Evolutionary conservation across 192 early-diverging fungal species (phyloP).

Genomic region (Globomyces pollinis-pini): DNA sequence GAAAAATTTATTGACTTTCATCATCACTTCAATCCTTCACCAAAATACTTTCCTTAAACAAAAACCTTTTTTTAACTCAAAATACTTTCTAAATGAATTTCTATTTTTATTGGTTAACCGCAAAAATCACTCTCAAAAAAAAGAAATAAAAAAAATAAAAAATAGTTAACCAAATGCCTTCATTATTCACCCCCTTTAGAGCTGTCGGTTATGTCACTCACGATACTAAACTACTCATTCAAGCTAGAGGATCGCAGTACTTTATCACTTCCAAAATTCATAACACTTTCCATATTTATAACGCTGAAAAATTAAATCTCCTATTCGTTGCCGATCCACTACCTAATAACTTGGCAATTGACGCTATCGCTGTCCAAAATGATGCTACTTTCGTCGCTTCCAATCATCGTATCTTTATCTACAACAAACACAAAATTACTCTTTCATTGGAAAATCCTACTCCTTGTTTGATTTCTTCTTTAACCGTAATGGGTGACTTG

Average conservation of each 20-base stretch:
- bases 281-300: slow-evolving; percentile 81
- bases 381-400: neutral
- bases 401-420: neutral
- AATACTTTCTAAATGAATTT: no score
- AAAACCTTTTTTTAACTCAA: no score
- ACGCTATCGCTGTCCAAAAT: no score
- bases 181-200: slow-evolving; percentile 79
- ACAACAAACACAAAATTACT: slow-evolving; percentile 1
- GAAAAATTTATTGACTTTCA: no score
- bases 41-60: no score
- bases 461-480: neutral
- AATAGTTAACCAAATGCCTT: no score
- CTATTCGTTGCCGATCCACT: slow-evolving; percentile 53
- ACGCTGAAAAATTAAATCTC: slow-evolving; percentile 70
- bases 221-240: slow-evolving; percentile 70
- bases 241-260: slow-evolving; percentile 62
- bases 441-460: neutral
- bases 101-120: no score
- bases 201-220: slow-evolving; percentile 86
- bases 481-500: slow-evolving; percentile 10
- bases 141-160: no score
- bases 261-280: slow-evolving; percentile 87
- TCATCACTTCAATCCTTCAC: no score
- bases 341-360: neutral
- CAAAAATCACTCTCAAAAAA: no score